Evolutionary conservation across 2,329 filamentous ascomycete genomes (phyloP).

Genomic region (Chrysoporthe austroafricana): DNA sequence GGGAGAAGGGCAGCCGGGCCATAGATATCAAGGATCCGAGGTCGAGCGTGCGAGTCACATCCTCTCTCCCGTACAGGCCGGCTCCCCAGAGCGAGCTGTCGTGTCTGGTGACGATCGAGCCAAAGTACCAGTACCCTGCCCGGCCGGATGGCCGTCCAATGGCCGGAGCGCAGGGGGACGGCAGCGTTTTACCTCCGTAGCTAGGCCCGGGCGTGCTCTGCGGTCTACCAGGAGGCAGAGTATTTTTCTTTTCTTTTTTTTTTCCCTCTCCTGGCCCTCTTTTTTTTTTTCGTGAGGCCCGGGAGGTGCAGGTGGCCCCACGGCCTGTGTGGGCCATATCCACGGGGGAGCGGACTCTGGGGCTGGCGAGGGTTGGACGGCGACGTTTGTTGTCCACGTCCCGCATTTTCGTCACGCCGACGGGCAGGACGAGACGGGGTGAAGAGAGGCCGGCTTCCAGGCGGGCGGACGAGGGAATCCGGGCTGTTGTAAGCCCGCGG

Average conservation of each 20-base stretch:
- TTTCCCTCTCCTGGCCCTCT: too few relatives aligned
- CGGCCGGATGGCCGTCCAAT: not conserved
- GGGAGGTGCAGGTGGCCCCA: conserved; percentile 1
- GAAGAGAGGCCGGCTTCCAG: not conserved
- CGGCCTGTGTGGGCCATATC: not conserved
- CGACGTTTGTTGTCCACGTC: conserved; percentile 4
- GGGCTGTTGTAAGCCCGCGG: not conserved
- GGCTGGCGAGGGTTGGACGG: not conserved
- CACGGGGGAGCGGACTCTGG: not conserved
- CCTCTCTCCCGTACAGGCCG: not conserved
- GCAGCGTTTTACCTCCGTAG: not conserved
- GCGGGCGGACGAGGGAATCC: not conserved
- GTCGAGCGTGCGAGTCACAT: not conserved
- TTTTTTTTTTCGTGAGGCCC: not conserved
- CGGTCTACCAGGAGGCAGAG: not conserved
- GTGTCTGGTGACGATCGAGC: not conserved
- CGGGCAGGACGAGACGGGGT: not conserved
- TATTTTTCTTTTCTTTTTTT: not conserved
- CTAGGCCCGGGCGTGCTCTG: not conserved
- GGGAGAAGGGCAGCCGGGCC: not conserved
- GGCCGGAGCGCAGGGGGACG: not conserved
- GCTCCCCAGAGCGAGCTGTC: not conserved
- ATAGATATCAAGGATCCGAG: not conserved
- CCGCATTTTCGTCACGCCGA: not conserved
- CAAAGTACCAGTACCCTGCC: conserved; percentile 8